Conservation (phyloP, 2,329 filamentous ascomycete species). For the Fusarium devonianum region DNA sequence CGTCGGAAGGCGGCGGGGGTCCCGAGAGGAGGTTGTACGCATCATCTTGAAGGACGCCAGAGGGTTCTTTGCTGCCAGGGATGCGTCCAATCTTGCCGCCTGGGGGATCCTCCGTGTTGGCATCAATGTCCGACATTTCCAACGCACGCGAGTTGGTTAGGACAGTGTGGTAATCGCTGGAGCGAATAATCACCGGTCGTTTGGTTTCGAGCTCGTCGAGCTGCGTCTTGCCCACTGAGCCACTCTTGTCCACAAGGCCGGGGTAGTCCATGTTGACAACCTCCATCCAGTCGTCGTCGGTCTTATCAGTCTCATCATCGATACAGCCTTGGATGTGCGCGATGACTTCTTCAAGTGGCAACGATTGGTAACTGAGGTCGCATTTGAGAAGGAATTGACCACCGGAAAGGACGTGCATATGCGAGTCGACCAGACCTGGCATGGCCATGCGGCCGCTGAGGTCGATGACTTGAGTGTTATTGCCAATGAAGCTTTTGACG, state of each 20-base stretch:
- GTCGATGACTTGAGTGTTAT: slow-evolving; percentile 36
- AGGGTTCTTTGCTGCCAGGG: slow-evolving; percentile 37
- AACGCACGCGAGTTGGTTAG: slow-evolving; percentile 38
- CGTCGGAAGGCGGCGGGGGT: slow-evolving; percentile 23
- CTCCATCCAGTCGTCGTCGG: slow-evolving; percentile 38
- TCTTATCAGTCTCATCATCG: slow-evolving; percentile 33
- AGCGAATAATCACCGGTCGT: slow-evolving; percentile 35
- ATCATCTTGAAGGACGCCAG: slow-evolving; percentile 37
- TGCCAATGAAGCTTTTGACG: slow-evolving; percentile 34
- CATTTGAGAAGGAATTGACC: slow-evolving; percentile 39
- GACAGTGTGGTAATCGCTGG: slow-evolving; percentile 38
- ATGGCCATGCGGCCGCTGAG: slow-evolving; percentile 43
- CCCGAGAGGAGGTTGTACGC: slow-evolving; percentile 31
- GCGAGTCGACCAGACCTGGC: slow-evolving; percentile 41
- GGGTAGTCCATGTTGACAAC: slow-evolving; percentile 40
- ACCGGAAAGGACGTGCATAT: slow-evolving; percentile 39
- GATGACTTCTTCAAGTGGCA: slow-evolving; percentile 23
- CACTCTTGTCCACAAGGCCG: slow-evolving; percentile 31
- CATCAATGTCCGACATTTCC: slow-evolving; percentile 34
- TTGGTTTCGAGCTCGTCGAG: slow-evolving; percentile 34
- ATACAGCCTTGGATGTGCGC: slow-evolving; percentile 38
- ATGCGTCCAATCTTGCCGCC: slow-evolving; percentile 38
- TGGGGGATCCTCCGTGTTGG: slow-evolving; percentile 28
- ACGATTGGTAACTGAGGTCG: slow-evolving; percentile 40
- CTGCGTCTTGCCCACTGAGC: slow-evolving; percentile 30